These are phyloP conservation scores for Ambrosia trifida DNA, from an alignment of 129 eudicot species.

Conservation along the genomic window DNA sequence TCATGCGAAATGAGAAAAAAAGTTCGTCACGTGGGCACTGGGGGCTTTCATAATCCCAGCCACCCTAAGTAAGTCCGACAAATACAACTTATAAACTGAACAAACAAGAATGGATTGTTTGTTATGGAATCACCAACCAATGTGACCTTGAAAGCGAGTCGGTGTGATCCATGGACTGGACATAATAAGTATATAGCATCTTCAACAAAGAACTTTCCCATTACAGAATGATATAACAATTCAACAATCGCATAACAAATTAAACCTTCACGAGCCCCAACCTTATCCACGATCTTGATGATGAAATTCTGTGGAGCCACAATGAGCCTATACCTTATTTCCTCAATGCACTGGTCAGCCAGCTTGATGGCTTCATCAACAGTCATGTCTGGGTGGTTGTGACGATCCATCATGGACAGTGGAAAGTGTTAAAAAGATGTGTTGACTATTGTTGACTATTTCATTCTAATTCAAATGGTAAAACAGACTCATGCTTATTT, in stretches of 20 bases:
- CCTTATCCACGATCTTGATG: slow-evolving; percentile 90
- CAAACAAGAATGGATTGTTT: no score
- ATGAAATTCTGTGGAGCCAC: slow-evolving; percentile 97
- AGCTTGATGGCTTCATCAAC: slow-evolving; percentile 85
- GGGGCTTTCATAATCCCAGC: no score
- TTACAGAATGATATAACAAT: slow-evolving; percentile 11
- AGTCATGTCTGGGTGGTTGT: slow-evolving; percentile 77
- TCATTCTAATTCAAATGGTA: slow-evolving; percentile 14
- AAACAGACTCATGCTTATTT: no score
- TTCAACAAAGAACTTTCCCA: slow-evolving; percentile 12
- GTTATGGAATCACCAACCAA: no score
- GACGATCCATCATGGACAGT: slow-evolving; percentile 95
- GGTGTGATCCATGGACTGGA: no score
- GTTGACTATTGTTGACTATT: no score
- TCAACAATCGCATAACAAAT: slow-evolving; percentile 29
- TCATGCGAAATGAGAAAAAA: no score
- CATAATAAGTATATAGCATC: neutral
- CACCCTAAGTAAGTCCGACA: no score
- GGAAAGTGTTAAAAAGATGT: no score
- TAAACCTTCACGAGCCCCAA: slow-evolving; percentile 68
- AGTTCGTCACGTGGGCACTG: no score
- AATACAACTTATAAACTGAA: no score
- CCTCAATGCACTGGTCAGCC: slow-evolving; percentile 81
- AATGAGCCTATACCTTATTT: slow-evolving; percentile 82
- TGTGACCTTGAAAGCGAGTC: no score